Evolutionary conservation across 176 grass and related monocot species (phyloP).

Genomic region (Phyllostachys edulis): DNA sequence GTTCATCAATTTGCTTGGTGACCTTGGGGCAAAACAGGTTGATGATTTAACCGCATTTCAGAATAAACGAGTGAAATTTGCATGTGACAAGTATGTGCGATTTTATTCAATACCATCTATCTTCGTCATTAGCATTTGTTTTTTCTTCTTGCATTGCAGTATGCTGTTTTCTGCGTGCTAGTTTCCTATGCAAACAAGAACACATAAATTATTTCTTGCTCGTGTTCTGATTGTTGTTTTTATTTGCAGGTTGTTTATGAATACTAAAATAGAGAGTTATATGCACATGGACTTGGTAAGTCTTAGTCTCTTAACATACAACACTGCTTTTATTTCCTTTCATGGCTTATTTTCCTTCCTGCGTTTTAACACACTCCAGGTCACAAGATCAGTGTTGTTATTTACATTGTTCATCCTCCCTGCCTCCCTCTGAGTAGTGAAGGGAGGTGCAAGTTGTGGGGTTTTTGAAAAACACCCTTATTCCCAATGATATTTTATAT

Average conservation of each 20-base stretch:
- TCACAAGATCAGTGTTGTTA: neutral
- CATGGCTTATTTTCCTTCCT: neutral
- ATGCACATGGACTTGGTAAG: constrained; percentile 64
- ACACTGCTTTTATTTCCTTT: neutral
- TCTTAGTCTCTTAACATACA: constrained; percentile 7
- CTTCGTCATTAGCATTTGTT: constrained; percentile 4
- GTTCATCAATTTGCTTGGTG: constrained; percentile 66
- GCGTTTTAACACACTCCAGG: neutral
- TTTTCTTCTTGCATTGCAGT: constrained; percentile 1
- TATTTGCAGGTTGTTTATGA: constrained; percentile 62
- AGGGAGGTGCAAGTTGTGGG: no score
- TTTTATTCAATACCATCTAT: constrained; percentile 2
- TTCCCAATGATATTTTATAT: neutral
- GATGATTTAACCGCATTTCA: constrained; percentile 61
- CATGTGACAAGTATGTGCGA: constrained; percentile 57
- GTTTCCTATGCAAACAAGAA: constrained; percentile 10
- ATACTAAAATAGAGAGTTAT: constrained; percentile 51
- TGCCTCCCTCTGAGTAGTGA: no score
- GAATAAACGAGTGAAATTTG: constrained; percentile 55
- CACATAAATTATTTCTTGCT: constrained; percentile 11
- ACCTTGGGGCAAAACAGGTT: constrained; percentile 41
- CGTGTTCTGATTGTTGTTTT: constrained; percentile 23
- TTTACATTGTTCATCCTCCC: neutral
- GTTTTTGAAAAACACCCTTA: neutral
- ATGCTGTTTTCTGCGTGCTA: neutral